phyloP scores from a whole-genome alignment of 148 eudicot genomes.

The Chenopodium quinoa region DNA sequence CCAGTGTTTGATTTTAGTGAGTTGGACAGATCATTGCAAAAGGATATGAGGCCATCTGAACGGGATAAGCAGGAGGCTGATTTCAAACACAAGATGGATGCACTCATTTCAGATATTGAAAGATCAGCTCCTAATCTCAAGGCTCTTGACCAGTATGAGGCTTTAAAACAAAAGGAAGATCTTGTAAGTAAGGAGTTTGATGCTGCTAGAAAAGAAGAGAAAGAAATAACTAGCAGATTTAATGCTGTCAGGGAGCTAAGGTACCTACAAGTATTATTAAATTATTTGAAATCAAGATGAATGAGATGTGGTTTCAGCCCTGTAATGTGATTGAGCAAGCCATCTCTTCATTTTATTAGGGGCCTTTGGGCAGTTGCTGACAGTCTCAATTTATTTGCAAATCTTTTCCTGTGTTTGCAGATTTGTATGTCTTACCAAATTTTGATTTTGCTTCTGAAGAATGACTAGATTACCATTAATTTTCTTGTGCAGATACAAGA shows the following conservation, averaged over 20 bases:
- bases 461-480: background rate
- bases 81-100: conserved; percentile 69
- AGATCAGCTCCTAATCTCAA: conserved; percentile 94
- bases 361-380: background rate
- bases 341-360: background rate
- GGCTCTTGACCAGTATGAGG: conserved; percentile 95
- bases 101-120: conserved; percentile 72
- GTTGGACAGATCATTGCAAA: conserved; percentile 69
- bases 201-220: conserved; percentile 78
- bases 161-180: conserved; percentile 79
- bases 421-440: background rate
- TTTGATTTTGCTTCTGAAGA: background rate
- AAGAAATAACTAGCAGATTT: conserved; percentile 62
- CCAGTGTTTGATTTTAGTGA: conserved; percentile 70
- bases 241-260: conserved; percentile 67
- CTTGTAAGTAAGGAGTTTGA: conserved; percentile 72
- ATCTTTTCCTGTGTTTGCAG: background rate
- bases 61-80: conserved; percentile 86
- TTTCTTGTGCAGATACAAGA: conserved; percentile 49
- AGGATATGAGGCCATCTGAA: conserved; percentile 67
- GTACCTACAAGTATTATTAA: conserved; percentile 33
- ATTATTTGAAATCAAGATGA: background rate
- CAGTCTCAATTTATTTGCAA: background rate
- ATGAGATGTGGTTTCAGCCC: background rate
- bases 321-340: background rate